Evolutionary conservation across 306 rosid species (phyloP).

Genomic region (Prunus mongolica): DNA sequence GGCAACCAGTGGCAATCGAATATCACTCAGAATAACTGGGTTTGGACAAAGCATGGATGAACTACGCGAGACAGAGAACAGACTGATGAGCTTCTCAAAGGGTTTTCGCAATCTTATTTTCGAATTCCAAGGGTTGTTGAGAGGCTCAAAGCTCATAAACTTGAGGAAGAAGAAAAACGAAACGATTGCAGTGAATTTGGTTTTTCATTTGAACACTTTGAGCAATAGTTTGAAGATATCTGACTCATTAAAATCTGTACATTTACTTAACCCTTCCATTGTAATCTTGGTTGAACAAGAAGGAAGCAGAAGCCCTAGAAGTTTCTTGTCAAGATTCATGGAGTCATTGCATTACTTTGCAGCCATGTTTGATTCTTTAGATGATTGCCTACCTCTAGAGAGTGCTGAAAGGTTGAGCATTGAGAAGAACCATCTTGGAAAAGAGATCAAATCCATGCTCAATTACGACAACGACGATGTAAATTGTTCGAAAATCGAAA

Average conservation of each 20-base stretch:
- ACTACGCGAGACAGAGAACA: constrained; percentile 60
- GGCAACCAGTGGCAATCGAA: constrained; percentile 38
- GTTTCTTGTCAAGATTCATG: constrained; percentile 60
- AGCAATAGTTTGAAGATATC: constrained; percentile 37
- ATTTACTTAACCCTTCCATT: constrained; percentile 50
- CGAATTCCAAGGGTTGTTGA: constrained; percentile 63
- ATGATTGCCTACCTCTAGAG: constrained; percentile 63
- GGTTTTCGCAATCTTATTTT: constrained; percentile 47
- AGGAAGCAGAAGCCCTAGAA: constrained; percentile 39
- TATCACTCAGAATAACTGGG: constrained; percentile 54
- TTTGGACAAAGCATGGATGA: constrained; percentile 54
- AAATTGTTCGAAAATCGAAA: constrained; percentile 44
- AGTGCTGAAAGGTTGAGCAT: constrained; percentile 63
- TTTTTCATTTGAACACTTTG: constrained; percentile 48
- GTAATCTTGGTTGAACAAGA: constrained; percentile 64
- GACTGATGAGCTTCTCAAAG: constrained; percentile 61
- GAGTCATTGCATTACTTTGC: constrained; percentile 67
- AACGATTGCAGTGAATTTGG: constrained; percentile 64
- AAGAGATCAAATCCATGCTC: constrained; percentile 58
- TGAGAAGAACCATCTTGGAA: constrained; percentile 70
- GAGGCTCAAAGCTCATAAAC: constrained; percentile 43
- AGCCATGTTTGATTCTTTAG: constrained; percentile 79
- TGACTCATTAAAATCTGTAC: constrained; percentile 60
- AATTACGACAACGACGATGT: constrained; percentile 26
- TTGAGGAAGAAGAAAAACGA: constrained; percentile 57